Evolutionary conservation across 2,329 filamentous ascomycete species (phyloP), one percentile per base, ranked within the genome.

Genomic region (Monosporascus sp.): DNA sequence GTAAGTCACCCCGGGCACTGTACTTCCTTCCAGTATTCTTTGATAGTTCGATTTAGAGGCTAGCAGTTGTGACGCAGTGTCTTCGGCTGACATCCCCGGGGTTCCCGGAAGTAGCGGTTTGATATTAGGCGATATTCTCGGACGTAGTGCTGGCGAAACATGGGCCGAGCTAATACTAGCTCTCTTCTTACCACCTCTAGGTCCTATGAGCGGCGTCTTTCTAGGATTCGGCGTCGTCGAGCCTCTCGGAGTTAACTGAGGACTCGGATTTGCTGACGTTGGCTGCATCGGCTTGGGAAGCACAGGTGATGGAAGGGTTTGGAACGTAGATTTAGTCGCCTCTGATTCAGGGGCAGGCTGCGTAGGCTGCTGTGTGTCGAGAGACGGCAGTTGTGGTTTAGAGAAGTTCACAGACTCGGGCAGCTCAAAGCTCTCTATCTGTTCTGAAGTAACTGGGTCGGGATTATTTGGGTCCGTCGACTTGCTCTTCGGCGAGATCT

Each of bases 1-100:
- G 62, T 97, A 97, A 1, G 88, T 88, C 14, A 97, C 88, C 14
- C 93, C 93, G 0, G 92, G 92, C 1, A 97, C 84, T 52, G 87
- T 86, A 49, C 91, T 97, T 48, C 94, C 94, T 68, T 97, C 94
- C 11, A 99, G 74, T 38, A 99, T 94, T 63, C 97, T 96, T 65
- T 97, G 93, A 65, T 99, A 99, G 65, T 99, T 99, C 2, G 93
- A 97, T 69, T 97, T 97, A 17, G 89, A 90, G 37, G 92, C 89
- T 27, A 99, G 79, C 45, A 97, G 80, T 27, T 90, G 80, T n/a
- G 82, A 85, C 0, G 83, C 79, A 2, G 81, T 78, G 60, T 84
- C 81, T 59, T 85, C 82, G 5, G 75, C 76, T 1, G 80, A 75
- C 52, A 78, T 71, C 3, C 78, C 78, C 4, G 74, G 65, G 0